A percentile compares a stretch with the other conserved stretches of the same genome.
Conservation (phyloP, 108 stramenopile genomes). For the Fragilaria crotonensis region DNA sequence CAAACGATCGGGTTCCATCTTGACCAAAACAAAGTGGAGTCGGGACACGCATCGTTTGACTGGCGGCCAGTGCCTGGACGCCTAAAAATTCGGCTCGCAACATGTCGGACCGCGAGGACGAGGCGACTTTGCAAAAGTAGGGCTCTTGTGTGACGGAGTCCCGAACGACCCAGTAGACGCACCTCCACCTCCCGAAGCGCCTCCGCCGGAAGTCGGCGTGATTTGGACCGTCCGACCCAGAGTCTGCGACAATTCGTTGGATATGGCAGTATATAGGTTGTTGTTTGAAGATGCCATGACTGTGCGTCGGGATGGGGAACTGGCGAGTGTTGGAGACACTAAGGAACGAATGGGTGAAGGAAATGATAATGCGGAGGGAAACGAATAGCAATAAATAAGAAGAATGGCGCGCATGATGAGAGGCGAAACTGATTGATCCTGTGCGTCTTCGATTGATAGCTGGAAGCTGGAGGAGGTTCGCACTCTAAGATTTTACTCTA, state of each 20-base stretch:
- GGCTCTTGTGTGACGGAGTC: conserved; percentile 26
- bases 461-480: too few relatives aligned
- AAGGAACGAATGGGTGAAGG: too few relatives aligned
- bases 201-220: conserved; percentile 31
- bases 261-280: too few relatives aligned
- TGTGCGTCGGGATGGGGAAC: too few relatives aligned
- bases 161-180: conserved; percentile 28
- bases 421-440: too few relatives aligned
- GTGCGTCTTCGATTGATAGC: too few relatives aligned
- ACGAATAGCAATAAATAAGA: too few relatives aligned
- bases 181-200: conserved; percentile 48
- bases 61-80: conserved; percentile 61
- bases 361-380: too few relatives aligned
- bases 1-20: conserved; percentile 36
- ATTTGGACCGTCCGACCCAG: conserved; percentile 24
- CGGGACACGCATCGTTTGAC: conserved; percentile 60
- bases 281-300: too few relatives aligned
- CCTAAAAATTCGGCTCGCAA: conserved; percentile 73
- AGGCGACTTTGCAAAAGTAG: conserved; percentile 60
- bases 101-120: conserved; percentile 40
- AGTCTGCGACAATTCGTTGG: conserved; percentile 36
- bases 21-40: conserved; percentile 59
- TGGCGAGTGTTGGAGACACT: too few relatives aligned
- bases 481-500: too few relatives aligned
- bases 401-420: too few relatives aligned